Percentiles rank a stretch among this genome's conserved stretches.
phyloP scores from a whole-genome alignment of 2,329 filamentous ascomycete species.

The Botryotinia convoluta region DNA sequence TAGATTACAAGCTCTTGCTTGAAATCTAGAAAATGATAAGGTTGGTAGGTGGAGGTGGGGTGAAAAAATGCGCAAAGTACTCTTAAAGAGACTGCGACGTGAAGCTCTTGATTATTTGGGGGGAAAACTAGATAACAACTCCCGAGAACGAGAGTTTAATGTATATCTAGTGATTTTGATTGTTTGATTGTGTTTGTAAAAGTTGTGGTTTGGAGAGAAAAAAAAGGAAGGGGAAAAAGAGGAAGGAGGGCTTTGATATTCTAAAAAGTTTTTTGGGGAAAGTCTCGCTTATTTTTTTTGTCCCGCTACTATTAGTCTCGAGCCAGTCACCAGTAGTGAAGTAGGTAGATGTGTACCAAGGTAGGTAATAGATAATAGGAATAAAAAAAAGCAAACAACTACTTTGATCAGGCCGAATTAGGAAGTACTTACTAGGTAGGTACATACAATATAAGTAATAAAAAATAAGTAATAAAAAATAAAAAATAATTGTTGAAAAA shows the following conservation, averaged over 20 bases:
- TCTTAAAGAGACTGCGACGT: slow-evolving; percentile 37
- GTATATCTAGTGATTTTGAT: slow-evolving; percentile 35
- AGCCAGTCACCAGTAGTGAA: background rate
- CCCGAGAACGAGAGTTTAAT: slow-evolving; percentile 43
- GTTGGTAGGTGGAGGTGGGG: slow-evolving; percentile 29
- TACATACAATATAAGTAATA: background rate
- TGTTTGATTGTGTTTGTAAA: slow-evolving; percentile 20
- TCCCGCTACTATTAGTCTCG: slow-evolving; percentile 2
- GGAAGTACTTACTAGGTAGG: background rate
- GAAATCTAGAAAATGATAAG: slow-evolving; percentile 58
- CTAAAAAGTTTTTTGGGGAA: slow-evolving; percentile 17
- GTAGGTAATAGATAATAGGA: background rate
- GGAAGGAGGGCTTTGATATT: background rate
- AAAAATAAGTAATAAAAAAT: no score
- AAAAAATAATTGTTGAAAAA: background rate
- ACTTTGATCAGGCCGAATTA: background rate
- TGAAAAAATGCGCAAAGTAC: slow-evolving; percentile 36
- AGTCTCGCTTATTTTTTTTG: slow-evolving; percentile 7
- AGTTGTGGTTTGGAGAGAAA: slow-evolving; percentile 5
- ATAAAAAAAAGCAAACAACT: background rate
- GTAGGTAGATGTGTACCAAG: background rate
- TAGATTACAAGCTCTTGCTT: slow-evolving; percentile 76
- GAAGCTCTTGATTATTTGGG: slow-evolving; percentile 26
- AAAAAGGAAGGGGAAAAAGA: slow-evolving; percentile 1
- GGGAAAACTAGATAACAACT: slow-evolving; percentile 50